A percentile compares a stretch with the other conserved stretches of the same genome.
Conservation (phyloP, 1,284 basidiomycete genomes). For the Cryptococcus depauperatus region DNA sequence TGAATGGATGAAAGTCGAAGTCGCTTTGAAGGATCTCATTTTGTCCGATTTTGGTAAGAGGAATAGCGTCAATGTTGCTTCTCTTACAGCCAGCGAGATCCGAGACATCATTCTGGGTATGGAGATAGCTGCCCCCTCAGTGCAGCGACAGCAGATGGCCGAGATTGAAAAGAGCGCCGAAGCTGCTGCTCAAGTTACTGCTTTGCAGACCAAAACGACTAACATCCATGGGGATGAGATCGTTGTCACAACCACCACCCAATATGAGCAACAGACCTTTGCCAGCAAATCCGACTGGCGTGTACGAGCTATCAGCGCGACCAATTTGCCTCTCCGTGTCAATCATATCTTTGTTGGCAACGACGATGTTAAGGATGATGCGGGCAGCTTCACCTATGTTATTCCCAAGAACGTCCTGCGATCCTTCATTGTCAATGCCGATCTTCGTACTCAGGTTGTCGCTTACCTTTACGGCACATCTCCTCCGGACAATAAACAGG, state of each 20-base stretch:
- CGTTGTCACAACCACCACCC: conserved; percentile 91
- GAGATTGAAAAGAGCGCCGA: conserved; percentile 95
- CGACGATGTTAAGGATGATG: conserved; percentile 95
- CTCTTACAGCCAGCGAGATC: conserved; percentile 90
- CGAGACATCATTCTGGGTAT: conserved; percentile 94
- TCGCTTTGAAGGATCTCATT: conserved; percentile 90
- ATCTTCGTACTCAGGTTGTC: conserved; percentile 92
- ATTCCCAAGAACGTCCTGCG: conserved; percentile 95
- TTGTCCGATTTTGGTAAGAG: conserved; percentile 96
- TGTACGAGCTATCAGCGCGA: conserved; percentile 89
- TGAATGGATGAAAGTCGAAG: conserved; percentile 99
- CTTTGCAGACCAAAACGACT: conserved; percentile 93
- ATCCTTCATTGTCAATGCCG: conserved; percentile 86
- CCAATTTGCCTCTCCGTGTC: conserved; percentile 87
- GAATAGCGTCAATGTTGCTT: conserved; percentile 97
- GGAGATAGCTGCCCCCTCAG: conserved; percentile 47
- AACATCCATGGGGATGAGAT: conserved; percentile 91
- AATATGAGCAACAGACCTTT: conserved; percentile 96
- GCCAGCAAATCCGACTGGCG: conserved; percentile 99
- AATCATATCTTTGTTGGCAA: conserved; percentile 99
- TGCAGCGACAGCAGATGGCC: conserved; percentile 97
- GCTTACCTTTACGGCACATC: conserved; percentile 88
- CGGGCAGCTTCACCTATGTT: conserved; percentile 86
- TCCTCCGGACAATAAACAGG: conserved; percentile 92
- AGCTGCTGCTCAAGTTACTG: conserved; percentile 82